Evolutionary conservation across 176 grass and related monocot species (phyloP), one percentile per base, ranked within the genome.

Genomic region (Urochloa ruziziensis): DNA sequence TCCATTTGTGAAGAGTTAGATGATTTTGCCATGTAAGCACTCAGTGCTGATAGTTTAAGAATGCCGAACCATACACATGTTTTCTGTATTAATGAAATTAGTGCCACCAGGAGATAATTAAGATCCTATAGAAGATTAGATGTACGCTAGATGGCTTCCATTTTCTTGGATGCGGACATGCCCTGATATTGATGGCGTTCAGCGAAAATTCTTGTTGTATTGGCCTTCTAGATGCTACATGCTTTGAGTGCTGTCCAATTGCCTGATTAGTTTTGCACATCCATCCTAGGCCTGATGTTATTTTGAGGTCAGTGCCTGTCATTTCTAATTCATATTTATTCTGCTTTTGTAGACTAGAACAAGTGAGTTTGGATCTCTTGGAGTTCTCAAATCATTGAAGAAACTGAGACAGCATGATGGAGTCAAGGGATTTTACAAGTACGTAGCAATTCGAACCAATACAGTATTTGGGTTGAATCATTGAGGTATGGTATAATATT

Each of bases 391-490:
- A 85, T 93, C 96, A 67, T 85, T 98, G 78, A 89, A 81, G 86
- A 95, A 92, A 80, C 23, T 98, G 79, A 88, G 68, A 67, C 87
- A 95, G 74, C 84, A 87, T 90, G 96, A 98, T 43, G 96, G 96
- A 29, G 23, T 98, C 59, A 81, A 90, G 80, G 93, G 96, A 35
- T 98, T 93, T 71, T 98, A 98, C 83, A 98, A 94, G 96, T 95
- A 93, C 35, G 79, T 79, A 64, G 2, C 60, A 75, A 37, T 70
- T 77, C 43, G 60, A 78, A 37, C 40, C 28, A 79, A 71, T 84
- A 67, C 23, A 34, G 16, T 82, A 35, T 60, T 72, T 33, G 24
- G 62, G 62, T 44, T 35, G 6, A 48, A 30, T 48, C 43, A 30
- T 72, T 44, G 18, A 75, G 63, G 1, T 46, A 29, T 42, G 74